Base-by-base conservation (phyloP, 2,329 filamentous ascomycete species). In the Pseudocercospora macadamiae region DNA sequence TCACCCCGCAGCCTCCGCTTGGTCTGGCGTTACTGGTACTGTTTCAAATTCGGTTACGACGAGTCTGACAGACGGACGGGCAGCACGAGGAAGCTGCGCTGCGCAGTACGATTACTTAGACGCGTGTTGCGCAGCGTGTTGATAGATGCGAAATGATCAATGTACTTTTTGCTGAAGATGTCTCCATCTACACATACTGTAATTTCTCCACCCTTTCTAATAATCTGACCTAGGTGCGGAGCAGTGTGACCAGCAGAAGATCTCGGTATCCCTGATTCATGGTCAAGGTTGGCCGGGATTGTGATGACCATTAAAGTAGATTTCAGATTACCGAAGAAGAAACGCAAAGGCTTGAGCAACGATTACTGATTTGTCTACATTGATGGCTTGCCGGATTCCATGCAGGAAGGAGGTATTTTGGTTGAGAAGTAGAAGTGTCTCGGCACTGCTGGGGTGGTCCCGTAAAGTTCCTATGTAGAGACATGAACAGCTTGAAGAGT, bases 51-150 rank as follows among this genome's bases (percentile, higher is more conserved):
- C n/a, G 36, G 23, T 54, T 18, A 45, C 10, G 36, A 54, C 25
- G 37, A 54, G 51, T 45, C 26, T 49, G 47, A 21, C 25, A 32
- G 47, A 34, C 16, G 25, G 47, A 34, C 26, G 10, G 47, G 26
- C 16, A 26, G 47, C 23, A 34, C 10, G 47, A 34, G 26, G 28
- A n/a, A 49, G 47, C 47, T 32, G 47, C 16, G 47, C 21, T 32
- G 47, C 26, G 47, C 26, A 14, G 16, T 14, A 26, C 16, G 26
- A n/a, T n/a, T 58, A 21, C 19, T 12, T 21, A 48, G 47, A 58
- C 26, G 45, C 47, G 36, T 58, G 45, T 42, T 54, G 51, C 59
- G 44, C 48, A 58, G 32, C 55, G 59, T 47, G 55, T 61, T 58
- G 47, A 61, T 61, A 61, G 59, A 55, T 34, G 36, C 42, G 16